Evolutionary conservation across 768 basidiomycete species (phyloP), one percentile per base, ranked within the genome.

Genomic region (Boletellus sp.): DNA sequence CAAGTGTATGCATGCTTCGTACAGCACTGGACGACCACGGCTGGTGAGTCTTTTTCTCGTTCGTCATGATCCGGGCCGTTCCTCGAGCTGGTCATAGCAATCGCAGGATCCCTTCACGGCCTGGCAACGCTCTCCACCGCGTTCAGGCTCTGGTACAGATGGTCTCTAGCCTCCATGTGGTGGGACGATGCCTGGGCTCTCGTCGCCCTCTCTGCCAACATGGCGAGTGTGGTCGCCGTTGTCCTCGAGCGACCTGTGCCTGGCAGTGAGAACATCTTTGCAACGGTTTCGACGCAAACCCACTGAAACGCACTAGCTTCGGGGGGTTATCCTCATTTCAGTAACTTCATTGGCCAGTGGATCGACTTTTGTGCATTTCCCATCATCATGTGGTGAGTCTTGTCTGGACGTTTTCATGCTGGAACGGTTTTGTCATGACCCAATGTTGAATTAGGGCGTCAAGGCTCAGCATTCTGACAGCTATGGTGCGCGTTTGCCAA

Each of bases 121-220:
- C 13, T 45, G 34, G 56, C 57, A 10, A 48, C 51, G 11, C 17
- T 49, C 17, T 46, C 31, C 8, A 59, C 56, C 13, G 15, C 48
- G 19, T 59, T 59, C 19, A 53, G 58, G 38, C 49, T 60, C 13
- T 50, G 42, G 47, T 53, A 59, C 35, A 43, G 58, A 46, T 54
- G 47, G 50, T 32, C 34, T 19, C 41, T 39, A 16, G 33, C 23
- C 12, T 45, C 17, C n/a, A 22, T 59, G 39, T 59, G 58, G 58
- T 59, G 58, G 58, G 58, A 59, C 19, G 57, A 59, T 17, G 40
- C 42, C 15, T 50, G 54, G 54, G 59, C 51, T 6, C 17, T 28
- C 2, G 11, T 60, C 11, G 59, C 54, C 4, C 49, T 60, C 47
- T 40, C 32, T 3, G 36, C 35, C n/a, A 40, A 48, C 24, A n/a